Evolutionary conservation across 106 monocot species (phyloP).

Genomic region (Vanilla planifolia): DNA sequence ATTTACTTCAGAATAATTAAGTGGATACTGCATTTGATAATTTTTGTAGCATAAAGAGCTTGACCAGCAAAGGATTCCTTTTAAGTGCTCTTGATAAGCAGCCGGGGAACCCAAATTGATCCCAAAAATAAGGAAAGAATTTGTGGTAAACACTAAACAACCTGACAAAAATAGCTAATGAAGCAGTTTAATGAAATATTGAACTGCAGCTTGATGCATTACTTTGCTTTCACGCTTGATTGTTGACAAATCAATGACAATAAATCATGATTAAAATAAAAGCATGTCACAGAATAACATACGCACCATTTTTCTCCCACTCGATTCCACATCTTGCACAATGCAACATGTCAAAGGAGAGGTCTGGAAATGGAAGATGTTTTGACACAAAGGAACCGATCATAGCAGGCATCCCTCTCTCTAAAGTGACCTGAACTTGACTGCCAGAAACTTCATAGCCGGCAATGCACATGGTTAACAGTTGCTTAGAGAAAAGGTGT

Average conservation of each 20-base stretch:
- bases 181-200: too few species aligned
- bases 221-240: too few species aligned
- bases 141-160: too few species aligned
- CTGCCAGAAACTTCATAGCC: slow-evolving; percentile 81
- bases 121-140: too few species aligned
- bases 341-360: slow-evolving; percentile 90
- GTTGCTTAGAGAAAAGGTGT: slow-evolving; percentile 68
- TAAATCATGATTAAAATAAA: not conserved
- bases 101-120: too few species aligned
- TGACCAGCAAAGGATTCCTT: too few species aligned
- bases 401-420: slow-evolving; percentile 90
- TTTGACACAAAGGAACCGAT: slow-evolving; percentile 70
- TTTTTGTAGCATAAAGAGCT: too few species aligned
- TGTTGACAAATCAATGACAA: not conserved
- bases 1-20: too few species aligned
- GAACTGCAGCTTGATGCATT: too few species aligned
- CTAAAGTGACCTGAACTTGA: slow-evolving; percentile 87
- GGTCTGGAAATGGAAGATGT: slow-evolving; percentile 68
- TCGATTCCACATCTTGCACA: slow-evolving; percentile 74
- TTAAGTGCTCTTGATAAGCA: too few species aligned
- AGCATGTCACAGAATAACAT: slow-evolving; percentile 1
- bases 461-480: slow-evolving; percentile 81
- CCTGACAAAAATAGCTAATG: not conserved
- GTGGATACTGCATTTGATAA: too few species aligned
- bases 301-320: slow-evolving; percentile 71